phyloP scores from a whole-genome alignment of 257 asterid species.

The Nicotiana sylvestris region DNA sequence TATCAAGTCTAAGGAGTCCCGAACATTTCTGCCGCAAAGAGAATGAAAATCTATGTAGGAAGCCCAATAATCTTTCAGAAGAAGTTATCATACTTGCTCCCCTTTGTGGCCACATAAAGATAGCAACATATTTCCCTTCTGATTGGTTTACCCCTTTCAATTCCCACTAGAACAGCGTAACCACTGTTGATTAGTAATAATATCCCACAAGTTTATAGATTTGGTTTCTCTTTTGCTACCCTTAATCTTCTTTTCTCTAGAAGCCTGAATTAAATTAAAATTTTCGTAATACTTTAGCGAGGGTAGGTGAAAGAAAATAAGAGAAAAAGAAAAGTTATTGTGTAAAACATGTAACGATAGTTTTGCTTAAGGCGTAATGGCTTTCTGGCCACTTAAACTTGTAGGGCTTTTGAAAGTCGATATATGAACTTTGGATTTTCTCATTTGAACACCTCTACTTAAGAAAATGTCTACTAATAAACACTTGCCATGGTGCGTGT shows the following conservation, averaged over 20 bases:
- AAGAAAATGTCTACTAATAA: no score
- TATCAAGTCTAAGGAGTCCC: no score
- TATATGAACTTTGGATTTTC: no score
- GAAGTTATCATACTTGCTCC: not conserved
- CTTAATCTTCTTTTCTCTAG: not conserved
- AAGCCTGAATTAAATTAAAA: not conserved
- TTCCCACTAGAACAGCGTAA: constrained; percentile 4
- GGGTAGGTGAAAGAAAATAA: no score
- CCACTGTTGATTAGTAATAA: not conserved
- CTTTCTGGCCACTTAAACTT: no score
- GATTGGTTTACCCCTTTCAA: not conserved
- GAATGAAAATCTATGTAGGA: not conserved
- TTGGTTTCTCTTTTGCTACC: not conserved
- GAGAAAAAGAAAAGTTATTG: no score
- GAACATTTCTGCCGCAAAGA: no score
- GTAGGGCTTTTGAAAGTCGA: no score
- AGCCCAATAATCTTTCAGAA: not conserved
- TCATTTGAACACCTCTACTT: no score
- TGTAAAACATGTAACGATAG: no score
- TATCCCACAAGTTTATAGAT: not conserved
- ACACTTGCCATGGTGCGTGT: no score
- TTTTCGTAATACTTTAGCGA: not conserved
- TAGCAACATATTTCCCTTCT: not conserved
- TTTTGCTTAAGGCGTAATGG: no score
- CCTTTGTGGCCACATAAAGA: not conserved